Base-by-base conservation (phyloP, 177 flowering plant genomes). In the Vitis hybrid region DNA sequence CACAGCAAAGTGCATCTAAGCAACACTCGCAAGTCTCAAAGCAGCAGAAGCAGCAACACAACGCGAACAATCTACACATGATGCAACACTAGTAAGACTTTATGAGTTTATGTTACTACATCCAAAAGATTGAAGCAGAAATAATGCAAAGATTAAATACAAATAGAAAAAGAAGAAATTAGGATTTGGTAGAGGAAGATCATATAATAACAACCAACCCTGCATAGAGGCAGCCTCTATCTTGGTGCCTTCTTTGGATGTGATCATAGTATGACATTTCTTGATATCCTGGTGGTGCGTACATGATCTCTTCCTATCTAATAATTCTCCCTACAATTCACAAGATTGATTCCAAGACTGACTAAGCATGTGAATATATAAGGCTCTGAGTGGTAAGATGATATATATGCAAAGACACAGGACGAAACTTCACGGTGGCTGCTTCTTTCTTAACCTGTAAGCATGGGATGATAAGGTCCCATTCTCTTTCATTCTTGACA, bases 41-140 rank as follows among this genome's bases (percentile, higher is more conserved):
- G 72, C 89, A 87, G 74, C 87, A 87, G 65, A 78, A 87, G 60
- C 87, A 84, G 80, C 89, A 84, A 56, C 84, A 85, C 62, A 75
- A 9, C 1, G 87, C 70, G 67, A 82, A 87, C 74, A 85, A 31
- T 62, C 88, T 82, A 79, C 75, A 74, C 39, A 26, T 71, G 16
- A 67, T 29, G 22, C 55, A 19, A 70, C 1, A 53, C n/a, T 14
- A 7, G 16, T 53, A 16, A 53, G 16, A 14, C 56, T 0, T 53
- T 5, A 53, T 14, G 56, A 53, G 8, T 39, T 39, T 6, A 39
- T 39, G 45, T 39, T 39, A 69, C 53, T 14, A 31, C 21, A 3
- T 29, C 11, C 56, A 56, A 60, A 39, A 33, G 13, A 56, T 21
- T 33, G 18, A 58, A 19, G 9, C 58, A 45, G 18, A 56, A 15